Conservation (phyloP, 257 asterid genomes). For the Solanum sejunctum region DNA sequence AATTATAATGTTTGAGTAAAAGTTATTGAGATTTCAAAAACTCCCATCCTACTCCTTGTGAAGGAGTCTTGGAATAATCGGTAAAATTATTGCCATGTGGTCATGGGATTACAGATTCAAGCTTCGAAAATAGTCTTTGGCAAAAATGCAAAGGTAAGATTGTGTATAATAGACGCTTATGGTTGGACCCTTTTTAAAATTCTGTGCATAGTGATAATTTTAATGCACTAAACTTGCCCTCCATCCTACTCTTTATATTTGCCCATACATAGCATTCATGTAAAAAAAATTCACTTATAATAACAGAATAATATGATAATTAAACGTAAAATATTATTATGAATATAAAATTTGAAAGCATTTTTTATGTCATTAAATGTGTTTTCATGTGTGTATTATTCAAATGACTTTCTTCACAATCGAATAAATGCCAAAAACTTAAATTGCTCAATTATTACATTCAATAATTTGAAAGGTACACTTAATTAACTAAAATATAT, state of each 20-base stretch:
- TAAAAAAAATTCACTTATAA: no score
- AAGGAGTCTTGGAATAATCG: no score
- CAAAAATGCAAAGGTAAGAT: no score
- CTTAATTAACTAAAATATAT: not conserved
- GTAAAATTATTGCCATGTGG: no score
- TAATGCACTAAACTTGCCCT: no score
- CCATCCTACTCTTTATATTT: no score
- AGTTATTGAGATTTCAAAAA: not conserved
- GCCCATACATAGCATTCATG: not conserved
- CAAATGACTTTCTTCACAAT: not conserved
- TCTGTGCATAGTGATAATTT: no score
- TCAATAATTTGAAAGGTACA: not conserved
- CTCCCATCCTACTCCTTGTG: not conserved
- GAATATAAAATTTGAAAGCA: no score
- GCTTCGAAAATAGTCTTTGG: no score
- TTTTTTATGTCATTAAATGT: not conserved
- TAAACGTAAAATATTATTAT: no score
- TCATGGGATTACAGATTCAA: no score
- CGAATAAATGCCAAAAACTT: not conserved
- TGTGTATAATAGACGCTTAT: no score
- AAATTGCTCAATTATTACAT: not conserved
- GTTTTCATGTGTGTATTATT: not conserved
- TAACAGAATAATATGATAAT: not conserved
- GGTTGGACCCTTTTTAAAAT: fast-evolving
- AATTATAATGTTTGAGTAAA: fast-evolving